These are phyloP conservation scores for Schoenoplectus triqueter DNA, from an alignment of 202 grass and related monocot species.

Conservation along the genomic window DNA sequence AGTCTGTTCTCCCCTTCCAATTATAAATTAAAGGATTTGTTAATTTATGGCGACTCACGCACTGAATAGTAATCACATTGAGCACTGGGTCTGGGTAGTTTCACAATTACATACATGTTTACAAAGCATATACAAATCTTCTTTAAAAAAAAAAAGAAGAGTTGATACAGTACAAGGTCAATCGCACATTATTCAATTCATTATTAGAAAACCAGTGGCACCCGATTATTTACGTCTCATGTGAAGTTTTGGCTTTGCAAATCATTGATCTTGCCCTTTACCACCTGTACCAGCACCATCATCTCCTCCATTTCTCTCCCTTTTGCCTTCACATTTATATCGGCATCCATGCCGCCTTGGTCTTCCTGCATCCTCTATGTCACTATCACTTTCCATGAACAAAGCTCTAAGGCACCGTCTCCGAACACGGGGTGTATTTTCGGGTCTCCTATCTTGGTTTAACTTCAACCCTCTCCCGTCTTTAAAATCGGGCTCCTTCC, in stretches of 20 bases:
- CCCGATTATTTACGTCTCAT: neutral
- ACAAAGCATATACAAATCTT: no score
- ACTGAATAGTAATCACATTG: no score
- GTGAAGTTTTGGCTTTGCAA: neutral
- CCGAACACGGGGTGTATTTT: conserved; percentile 43
- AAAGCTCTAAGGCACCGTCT: conserved; percentile 79
- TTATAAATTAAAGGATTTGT: no score
- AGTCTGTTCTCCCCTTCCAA: no score
- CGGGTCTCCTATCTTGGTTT: conserved; percentile 44
- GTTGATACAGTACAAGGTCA: neutral
- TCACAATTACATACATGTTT: no score
- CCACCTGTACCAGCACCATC: neutral
- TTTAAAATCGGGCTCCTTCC: neutral
- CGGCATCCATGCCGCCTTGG: conserved; percentile 57
- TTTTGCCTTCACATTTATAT: conserved; percentile 58
- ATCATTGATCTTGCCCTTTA: conserved; percentile 20
- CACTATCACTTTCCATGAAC: conserved; percentile 75
- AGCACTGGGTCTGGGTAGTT: no score
- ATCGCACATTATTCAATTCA: neutral
- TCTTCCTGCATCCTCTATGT: conserved; percentile 47
- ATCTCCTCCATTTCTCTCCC: conserved; percentile 9
- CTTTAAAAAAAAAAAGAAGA: neutral
- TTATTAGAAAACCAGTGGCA: neutral
- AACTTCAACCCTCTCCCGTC: conserved; percentile 32
- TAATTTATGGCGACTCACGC: no score